These are phyloP conservation scores for Populus hybrid DNA, from an alignment of 441 rosid species.

Conservation along the genomic window DNA sequence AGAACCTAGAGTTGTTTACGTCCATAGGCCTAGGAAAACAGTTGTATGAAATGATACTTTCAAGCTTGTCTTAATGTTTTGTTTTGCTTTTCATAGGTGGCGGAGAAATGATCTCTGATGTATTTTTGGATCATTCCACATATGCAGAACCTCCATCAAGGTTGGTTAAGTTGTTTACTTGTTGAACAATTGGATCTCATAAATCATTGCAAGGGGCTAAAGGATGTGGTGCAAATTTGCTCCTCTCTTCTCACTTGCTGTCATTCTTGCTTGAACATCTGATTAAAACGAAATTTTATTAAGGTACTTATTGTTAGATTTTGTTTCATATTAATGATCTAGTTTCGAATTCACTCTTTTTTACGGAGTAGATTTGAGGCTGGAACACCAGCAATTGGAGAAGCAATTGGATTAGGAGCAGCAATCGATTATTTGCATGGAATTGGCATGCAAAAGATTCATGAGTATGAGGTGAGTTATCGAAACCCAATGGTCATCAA, in stretches of 20 bases:
- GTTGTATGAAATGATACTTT: slow-evolving; percentile 9
- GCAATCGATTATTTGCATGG: slow-evolving; percentile 79
- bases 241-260: neutral
- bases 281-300: neutral
- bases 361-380: slow-evolving; percentile 78
- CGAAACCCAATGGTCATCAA: neutral
- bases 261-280: neutral
- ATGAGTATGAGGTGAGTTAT: slow-evolving; percentile 70
- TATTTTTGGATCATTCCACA: slow-evolving; percentile 90
- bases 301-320: neutral
- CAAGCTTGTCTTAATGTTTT: slow-evolving; percentile 2
- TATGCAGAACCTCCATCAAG: slow-evolving; percentile 95
- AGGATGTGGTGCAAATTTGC: neutral
- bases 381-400: slow-evolving; percentile 60
- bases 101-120: slow-evolving; percentile 97
- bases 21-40: neutral
- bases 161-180: slow-evolving; percentile 36
- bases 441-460: slow-evolving; percentile 81
- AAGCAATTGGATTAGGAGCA: slow-evolving; percentile 41
- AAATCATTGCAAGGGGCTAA: neutral
- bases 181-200: slow-evolving; percentile 5
- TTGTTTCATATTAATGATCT: neutral
- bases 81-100: slow-evolving; percentile 53
- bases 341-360: slow-evolving; percentile 8
- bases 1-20: neutral